Evolutionary conservation across 352 stramenopile species (phyloP), one percentile per base, ranked within the genome.

Genomic region (Globisporangium nunn): DNA sequence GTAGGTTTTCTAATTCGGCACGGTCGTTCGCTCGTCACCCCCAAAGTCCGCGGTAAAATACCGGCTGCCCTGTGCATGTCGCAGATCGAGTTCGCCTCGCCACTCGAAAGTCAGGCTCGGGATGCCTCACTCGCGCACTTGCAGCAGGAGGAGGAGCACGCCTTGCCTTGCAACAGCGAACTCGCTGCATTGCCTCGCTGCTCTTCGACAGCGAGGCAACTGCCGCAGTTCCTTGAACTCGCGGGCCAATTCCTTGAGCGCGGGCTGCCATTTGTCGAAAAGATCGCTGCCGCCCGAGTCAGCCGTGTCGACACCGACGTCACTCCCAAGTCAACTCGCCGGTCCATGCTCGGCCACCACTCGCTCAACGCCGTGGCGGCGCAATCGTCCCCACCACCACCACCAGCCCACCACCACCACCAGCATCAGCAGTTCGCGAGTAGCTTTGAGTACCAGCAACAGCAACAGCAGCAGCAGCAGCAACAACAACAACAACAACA

Each of bases 381-480:
- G 44, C 51, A 35, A 23, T 23, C 23, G 23, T 23, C 23, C 23
- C 29, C 33, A 50, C 17, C 55, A 61, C 8, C 39, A 50, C 1
- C 41, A 58, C 12, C 52, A 60, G 8, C 52, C 23, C 23, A 23
- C 23, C 23, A 35, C 29, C 33, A 50, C 17, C 55, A 61, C 8
- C 39, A 50, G 2, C 41, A 58, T 12, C 52, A 60, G 8, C 52
- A 60, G 52, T 65, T 49, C 47, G 37, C 46, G 15, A 60, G 44
- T 30, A 39, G 17, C 37, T 72, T 71, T 53, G 66, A 71, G 54
- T 61, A 75, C 30, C 61, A 63, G 29, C 46, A 50, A 10, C 40
- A 66, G 6, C 54, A 52, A n/a, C 63, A 69, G 29, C n/a, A 11
- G 23, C 46, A 50, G 14, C 40, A 66, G 6, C 54, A 52, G 18